These are phyloP conservation scores for Sphaerulina musiva DNA, from an alignment of 2,329 filamentous ascomycete genomes.

Conservation along the genomic window DNA sequence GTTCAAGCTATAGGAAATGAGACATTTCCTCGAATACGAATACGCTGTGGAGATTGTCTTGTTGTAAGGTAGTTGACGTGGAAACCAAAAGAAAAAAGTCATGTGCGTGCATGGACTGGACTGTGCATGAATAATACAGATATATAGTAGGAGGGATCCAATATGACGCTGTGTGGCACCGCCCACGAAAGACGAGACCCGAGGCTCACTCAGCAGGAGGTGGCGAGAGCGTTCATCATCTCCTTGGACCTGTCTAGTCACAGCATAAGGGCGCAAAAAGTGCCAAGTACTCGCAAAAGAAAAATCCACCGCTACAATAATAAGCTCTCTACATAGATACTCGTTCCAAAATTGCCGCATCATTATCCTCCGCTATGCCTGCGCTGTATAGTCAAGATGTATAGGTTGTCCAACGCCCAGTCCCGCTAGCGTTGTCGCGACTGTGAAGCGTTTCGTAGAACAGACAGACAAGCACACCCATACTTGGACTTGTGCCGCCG, in stretches of 20 bases:
- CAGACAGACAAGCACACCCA: not conserved
- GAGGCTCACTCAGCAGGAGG: not conserved
- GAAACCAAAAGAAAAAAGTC: no score
- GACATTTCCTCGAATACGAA: no score
- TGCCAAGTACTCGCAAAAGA: slow-evolving; percentile 3
- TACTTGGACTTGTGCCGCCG: not conserved
- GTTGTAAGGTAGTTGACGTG: no score
- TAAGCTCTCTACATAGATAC: slow-evolving; percentile 2
- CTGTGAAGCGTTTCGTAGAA: not conserved
- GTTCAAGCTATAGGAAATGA: slow-evolving; percentile 42
- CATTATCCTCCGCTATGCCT: slow-evolving; percentile 9
- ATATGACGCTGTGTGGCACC: no score
- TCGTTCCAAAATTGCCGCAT: slow-evolving; percentile 5
- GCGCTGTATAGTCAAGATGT: slow-evolving; percentile 9
- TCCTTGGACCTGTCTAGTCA: slow-evolving; percentile 1
- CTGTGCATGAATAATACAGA: no score
- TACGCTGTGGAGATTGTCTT: no score
- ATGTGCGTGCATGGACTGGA: no score
- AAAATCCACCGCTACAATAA: slow-evolving; percentile 6
- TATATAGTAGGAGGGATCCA: no score
- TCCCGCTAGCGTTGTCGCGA: not conserved
- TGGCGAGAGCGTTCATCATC: not conserved
- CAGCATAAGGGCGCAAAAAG: slow-evolving; percentile 1
- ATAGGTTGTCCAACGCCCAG: slow-evolving; percentile 6
- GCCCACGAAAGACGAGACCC: no score